Conservation (phyloP, 75 land plant genomes). For the Isoetes taiwanensis region DNA sequence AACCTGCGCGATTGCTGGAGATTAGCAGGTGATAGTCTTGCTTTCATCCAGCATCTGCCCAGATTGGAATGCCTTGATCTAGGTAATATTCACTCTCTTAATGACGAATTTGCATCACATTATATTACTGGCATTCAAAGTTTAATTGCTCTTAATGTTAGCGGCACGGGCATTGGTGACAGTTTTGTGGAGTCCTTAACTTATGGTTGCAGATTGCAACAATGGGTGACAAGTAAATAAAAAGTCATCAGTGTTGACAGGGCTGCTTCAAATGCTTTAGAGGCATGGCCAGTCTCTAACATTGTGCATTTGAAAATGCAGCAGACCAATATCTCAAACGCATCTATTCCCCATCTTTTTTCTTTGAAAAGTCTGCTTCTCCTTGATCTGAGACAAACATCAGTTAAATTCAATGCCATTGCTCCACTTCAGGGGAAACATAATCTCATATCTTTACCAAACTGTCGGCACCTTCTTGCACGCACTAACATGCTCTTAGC, state of each 20-base stretch:
- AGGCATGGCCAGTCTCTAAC: slow-evolving; percentile 9
- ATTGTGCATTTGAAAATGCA: slow-evolving; percentile 6
- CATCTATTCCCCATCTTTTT: slow-evolving; percentile 7
- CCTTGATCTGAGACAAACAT: slow-evolving; percentile 17
- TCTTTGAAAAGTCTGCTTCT: slow-evolving; percentile 3
- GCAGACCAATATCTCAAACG: slow-evolving; percentile 12
- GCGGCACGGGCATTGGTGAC: slow-evolving; percentile 20
- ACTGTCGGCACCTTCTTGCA: slow-evolving; percentile 8
- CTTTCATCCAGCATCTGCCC: slow-evolving; percentile 14
- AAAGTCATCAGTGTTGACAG: not conserved
- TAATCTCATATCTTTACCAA: slow-evolving; percentile 9
- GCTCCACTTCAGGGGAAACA: slow-evolving; percentile 1
- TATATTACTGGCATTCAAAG: slow-evolving; percentile 10
- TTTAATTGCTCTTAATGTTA: slow-evolving; percentile 13
- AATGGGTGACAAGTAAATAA: slow-evolving; percentile 9
- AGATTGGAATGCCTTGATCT: slow-evolving; percentile 18
- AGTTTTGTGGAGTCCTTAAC: slow-evolving; percentile 20
- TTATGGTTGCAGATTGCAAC: slow-evolving; percentile 18
- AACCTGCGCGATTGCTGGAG: slow-evolving; percentile 16
- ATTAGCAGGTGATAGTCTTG: slow-evolving; percentile 6
- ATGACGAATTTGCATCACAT: slow-evolving; percentile 12
- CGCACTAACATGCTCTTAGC: slow-evolving; percentile 14
- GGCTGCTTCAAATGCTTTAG: not conserved
- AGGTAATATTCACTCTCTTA: slow-evolving; percentile 9
- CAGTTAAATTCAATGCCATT: slow-evolving; percentile 9